Base-by-base conservation (phyloP, 768 basidiomycete genomes). In the Phlebiopsis gigantea region DNA sequence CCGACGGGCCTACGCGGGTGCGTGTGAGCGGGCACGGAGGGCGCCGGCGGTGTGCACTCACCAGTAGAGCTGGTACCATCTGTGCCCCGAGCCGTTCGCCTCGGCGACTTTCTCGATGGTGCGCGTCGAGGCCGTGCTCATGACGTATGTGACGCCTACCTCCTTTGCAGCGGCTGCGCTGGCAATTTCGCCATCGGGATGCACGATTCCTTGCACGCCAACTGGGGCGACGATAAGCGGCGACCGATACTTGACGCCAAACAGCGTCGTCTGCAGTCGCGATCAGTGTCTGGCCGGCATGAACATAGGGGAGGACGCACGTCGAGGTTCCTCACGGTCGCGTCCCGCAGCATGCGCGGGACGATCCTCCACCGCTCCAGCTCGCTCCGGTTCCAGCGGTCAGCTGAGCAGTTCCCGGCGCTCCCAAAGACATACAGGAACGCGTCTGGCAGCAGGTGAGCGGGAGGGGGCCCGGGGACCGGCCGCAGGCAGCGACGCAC, bases 21-120 rank as follows among this genome's bases (percentile, higher is more conserved):
- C n/a, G 25, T 2, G 9, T 2, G 2, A 34, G 12, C 2, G 19
- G 29, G 7, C 6, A 34, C 7, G 3, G n/a, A 53, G 4, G 39
- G 25, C 1, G n/a, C 4, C 26, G 17, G 14, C 2, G 17, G 2
- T 29, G 29, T 17, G 46, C 8, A 63, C 72, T 56, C 51, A 85
- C 88, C 89, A 90, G 67, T 93, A 92, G 0, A 92, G 77, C 66
- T 93, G 90, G 68, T 79, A 92, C 88, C 90, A 92, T 26, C 89
- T 75, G 29, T 79, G 76, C 0, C 85, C 81, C 50, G 79, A 72
- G 5, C 84, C 87, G 61, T 85, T 90, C 25, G 81, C 91, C 44
- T 75, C 66, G 2, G 85, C 93, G 17, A 93, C 84, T 43, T 82
- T 81, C 66, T 93, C 90, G 58, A 93, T 86, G 9, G 83, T 81